Conservation (phyloP, 768 basidiomycete genomes). For the Leccinum rimulosum region DNA sequence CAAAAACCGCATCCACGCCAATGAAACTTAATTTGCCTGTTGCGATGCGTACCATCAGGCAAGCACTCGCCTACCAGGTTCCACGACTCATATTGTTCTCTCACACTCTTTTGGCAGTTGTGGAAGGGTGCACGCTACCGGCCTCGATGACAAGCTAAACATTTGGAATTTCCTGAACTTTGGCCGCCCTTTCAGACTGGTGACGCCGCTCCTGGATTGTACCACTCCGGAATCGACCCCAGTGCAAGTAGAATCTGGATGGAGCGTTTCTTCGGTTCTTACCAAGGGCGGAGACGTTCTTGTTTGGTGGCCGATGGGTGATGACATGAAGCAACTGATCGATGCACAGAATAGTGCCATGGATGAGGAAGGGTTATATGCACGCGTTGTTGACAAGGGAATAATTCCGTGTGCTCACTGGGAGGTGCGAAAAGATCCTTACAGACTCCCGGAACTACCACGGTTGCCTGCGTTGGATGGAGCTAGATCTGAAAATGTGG, state of each 20-base stretch:
- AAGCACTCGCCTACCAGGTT: conserved; percentile 2
- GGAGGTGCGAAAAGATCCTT: conserved; percentile 54
- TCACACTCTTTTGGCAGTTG: conserved; percentile 47
- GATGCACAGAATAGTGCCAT: conserved; percentile 41
- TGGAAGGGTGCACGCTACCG: conserved; percentile 70
- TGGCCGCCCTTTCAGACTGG: conserved; percentile 72
- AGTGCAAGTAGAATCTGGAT: conserved; percentile 74
- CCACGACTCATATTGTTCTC: conserved; percentile 5
- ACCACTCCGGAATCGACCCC: conserved; percentile 48
- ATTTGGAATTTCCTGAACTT: conserved; percentile 79
- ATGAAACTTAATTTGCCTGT: conserved; percentile 57
- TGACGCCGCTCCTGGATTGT: conserved; percentile 37
- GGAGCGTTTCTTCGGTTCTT: conserved; percentile 74
- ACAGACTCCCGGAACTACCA: conserved; percentile 59
- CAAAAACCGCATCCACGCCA: conserved; percentile 51
- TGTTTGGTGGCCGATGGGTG: conserved; percentile 70
- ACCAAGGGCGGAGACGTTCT: conserved; percentile 69
- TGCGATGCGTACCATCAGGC: conserved; percentile 67
- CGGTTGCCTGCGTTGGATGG: conserved; percentile 49
- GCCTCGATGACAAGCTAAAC: conserved; percentile 54
- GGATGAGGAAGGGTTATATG: conserved; percentile 39
- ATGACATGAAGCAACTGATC: conserved; percentile 39
- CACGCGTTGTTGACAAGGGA: conserved; percentile 32
- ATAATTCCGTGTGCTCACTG: conserved; percentile 62
- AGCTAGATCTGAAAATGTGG: conserved; percentile 23